These are phyloP conservation scores for Chaetoceros muelleri DNA, from an alignment of 108 stramenopile species.

Conservation along the genomic window DNA sequence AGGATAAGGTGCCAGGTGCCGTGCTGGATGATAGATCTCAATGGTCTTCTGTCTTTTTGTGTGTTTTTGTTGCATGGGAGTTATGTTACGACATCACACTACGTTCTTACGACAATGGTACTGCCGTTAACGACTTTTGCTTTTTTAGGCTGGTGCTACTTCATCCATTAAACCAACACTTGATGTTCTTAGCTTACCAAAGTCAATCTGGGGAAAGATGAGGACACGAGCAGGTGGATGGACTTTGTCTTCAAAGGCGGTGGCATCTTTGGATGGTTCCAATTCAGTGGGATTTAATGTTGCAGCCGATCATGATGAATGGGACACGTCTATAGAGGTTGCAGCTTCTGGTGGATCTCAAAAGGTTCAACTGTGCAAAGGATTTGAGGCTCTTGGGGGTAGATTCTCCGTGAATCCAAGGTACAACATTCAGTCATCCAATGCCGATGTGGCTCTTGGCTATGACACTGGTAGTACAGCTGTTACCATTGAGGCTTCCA, in stretches of 20 bases:
- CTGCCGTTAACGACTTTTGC: not conserved
- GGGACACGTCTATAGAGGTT: not conserved
- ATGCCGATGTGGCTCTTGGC: constrained; percentile 21
- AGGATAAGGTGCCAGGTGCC: too few species aligned
- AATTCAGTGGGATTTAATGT: not conserved
- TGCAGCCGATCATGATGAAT: not conserved
- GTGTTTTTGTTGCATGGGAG: too few species aligned
- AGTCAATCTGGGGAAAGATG: not conserved
- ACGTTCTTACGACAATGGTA: not conserved
- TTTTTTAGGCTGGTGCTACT: not conserved
- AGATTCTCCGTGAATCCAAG: constrained; percentile 20
- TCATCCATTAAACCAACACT: not conserved
- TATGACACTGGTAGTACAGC: constrained; percentile 17
- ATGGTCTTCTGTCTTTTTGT: too few species aligned
- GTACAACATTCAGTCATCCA: constrained; percentile 15
- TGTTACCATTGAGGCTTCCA: constrained; percentile 18
- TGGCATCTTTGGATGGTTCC: not conserved
- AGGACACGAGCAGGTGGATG: not conserved
- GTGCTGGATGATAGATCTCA: too few species aligned
- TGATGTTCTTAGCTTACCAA: not conserved
- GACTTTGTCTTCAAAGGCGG: not conserved
- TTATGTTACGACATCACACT: too few species aligned
- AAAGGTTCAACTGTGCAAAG: constrained; percentile 18
- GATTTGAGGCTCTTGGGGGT: constrained; percentile 19
- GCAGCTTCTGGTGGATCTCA: not conserved